These are phyloP conservation scores for Powellomyces hirtus DNA, from an alignment of 192 early-diverging fungal species.

Conservation along the genomic window DNA sequence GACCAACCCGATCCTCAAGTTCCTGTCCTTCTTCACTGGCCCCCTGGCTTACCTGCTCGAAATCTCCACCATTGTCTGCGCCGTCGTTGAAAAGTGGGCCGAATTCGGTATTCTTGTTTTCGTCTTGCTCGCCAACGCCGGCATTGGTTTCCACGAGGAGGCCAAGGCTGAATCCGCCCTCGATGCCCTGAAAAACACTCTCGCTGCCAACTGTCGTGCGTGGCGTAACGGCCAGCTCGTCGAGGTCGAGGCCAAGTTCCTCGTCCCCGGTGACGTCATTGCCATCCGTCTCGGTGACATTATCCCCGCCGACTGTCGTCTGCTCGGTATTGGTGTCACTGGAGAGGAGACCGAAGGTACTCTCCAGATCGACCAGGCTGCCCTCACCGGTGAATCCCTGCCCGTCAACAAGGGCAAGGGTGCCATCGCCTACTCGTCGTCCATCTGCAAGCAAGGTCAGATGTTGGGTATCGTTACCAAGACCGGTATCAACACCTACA, in stretches of 20 bases:
- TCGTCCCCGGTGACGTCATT: constrained; percentile 93
- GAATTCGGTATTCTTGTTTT: constrained; percentile 85
- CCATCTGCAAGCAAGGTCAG: constrained; percentile 93
- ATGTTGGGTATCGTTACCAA: constrained; percentile 93
- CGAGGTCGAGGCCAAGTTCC: constrained; percentile 70
- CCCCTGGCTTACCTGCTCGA: constrained; percentile 89
- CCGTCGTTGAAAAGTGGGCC: constrained; percentile 72
- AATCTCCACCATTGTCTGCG: constrained; percentile 82
- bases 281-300: constrained; percentile 92
- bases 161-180: constrained; percentile 90
- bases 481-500: constrained; percentile 91
- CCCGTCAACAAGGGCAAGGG: constrained; percentile 84
- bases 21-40: constrained; percentile 82
- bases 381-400: constrained; percentile 91
- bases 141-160: constrained; percentile 92
- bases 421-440: constrained; percentile 85
- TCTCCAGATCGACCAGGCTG: constrained; percentile 88
- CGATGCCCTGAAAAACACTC: constrained; percentile 91
- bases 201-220: constrained; percentile 79
- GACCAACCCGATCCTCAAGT: constrained; percentile 80
- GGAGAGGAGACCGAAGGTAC: constrained; percentile 72
- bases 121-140: constrained; percentile 84
- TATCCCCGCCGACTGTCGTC: constrained; percentile 85
- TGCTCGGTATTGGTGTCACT: constrained; percentile 59
- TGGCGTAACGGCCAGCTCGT: constrained; percentile 81